Base-by-base conservation (phyloP, 768 basidiomycete species). In the Clitopilus hobsonii region DNA sequence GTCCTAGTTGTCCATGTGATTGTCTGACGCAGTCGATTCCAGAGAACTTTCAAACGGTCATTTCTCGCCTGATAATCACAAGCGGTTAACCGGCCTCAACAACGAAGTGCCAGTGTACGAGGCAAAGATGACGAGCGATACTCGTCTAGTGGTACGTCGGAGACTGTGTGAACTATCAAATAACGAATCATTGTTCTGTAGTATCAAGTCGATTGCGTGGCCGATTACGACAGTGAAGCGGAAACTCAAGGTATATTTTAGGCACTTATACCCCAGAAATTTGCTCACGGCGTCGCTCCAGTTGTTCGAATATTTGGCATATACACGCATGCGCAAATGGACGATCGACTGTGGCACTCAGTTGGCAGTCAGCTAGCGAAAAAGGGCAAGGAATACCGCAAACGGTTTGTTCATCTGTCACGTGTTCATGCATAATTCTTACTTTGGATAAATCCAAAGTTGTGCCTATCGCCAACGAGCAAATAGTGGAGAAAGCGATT, bases 21-120 rank as follows among this genome's bases (percentile, higher is more conserved):
- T 7, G 11, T n/a, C 38, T 28, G 20, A 49, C 49, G 23, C 5
- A 29, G 13, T 28, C 6, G 20, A 16, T 47, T 49, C 22, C 45
- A 89, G 88, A 62, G 83, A 89, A 56, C 74, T 90, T 10, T 89
- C 88, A 0, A 76, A 79, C 2, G 88, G 87, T 0, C 79, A 83
- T 54, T 88, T 89, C 60, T 88, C 87, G 1, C 72, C 74, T 10
- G 82, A 85, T 54, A 89, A 88, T 57, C 84, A 88, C 59, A 85
- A 86, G 65, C 68, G 77, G 6, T 68, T 88, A 11, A 81, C 72
- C 20, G 75, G 76, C 0, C 51, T 64, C 0, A 67, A 71, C 11
- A 65, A 66, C 13, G 77, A 77, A 0, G 66, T 88, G 2, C 84
- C 86, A 0, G 76, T 89, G 8, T 88, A 76, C 52, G 85, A 88